Conservation (phyloP, 495 filamentous ascomycete species). For the Opeltia flavorubescens region DNA sequence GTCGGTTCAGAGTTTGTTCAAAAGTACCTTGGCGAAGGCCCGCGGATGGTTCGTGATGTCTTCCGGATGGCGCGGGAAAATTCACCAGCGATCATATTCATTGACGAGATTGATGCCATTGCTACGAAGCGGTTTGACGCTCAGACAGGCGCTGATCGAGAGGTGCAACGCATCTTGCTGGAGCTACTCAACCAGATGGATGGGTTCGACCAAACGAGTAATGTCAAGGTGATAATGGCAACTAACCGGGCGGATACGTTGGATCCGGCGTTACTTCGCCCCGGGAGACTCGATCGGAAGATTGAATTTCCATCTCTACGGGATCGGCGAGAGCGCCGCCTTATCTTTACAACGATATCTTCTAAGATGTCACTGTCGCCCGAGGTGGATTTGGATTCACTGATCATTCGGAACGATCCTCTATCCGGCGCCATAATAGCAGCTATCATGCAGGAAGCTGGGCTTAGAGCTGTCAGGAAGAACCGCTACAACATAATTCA, state of each 20-base stretch:
- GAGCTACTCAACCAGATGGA: constrained; percentile 99
- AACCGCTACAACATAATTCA: constrained; percentile 99
- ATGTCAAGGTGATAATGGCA: constrained; percentile 99
- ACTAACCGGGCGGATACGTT: constrained; percentile 96
- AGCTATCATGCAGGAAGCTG: constrained; percentile 98
- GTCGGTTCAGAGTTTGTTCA: constrained; percentile 97
- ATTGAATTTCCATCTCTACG: constrained; percentile 91
- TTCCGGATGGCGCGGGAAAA: constrained; percentile 99
- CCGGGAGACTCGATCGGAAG: constrained; percentile 91
- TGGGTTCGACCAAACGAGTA: constrained; percentile 94
- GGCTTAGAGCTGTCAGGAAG: constrained; percentile 87
- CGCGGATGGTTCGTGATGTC: constrained; percentile 96
- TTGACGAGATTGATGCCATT: constrained; percentile 98
- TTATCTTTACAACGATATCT: constrained; percentile 95
- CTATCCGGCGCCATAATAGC: constrained; percentile 92
- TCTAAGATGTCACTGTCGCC: constrained; percentile 92
- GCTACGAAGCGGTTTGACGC: constrained; percentile 98
- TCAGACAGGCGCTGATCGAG: constrained; percentile 91
- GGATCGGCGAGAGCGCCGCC: constrained; percentile 80
- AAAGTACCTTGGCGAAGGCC: constrained; percentile 95
- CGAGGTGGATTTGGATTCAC: constrained; percentile 86
- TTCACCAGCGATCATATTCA: constrained; percentile 96
- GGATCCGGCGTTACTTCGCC: constrained; percentile 85
- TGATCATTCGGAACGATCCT: constrained; percentile 94
- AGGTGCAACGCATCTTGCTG: constrained; percentile 94